Conservation (phyloP, 2,329 filamentous ascomycete genomes). For the Fusarium tjaetaba region DNA sequence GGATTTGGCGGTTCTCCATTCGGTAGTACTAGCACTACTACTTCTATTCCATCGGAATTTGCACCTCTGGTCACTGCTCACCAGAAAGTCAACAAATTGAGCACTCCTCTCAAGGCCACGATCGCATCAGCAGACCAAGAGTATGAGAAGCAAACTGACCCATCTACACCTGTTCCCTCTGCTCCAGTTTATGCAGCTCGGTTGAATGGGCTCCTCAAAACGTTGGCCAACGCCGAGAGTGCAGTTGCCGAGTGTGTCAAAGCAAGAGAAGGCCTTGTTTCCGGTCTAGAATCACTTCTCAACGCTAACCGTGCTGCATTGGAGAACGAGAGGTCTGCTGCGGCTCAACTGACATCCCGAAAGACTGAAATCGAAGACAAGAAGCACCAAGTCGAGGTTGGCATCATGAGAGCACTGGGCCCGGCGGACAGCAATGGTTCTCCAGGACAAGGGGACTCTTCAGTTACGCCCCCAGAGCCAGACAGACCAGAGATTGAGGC, state of each 20-base stretch:
- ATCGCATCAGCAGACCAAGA: constrained; percentile 79
- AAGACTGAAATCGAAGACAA: constrained; percentile 80
- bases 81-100: constrained; percentile 77
- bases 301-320: constrained; percentile 77
- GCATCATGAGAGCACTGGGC: constrained; percentile 85
- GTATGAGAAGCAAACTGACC: constrained; percentile 83
- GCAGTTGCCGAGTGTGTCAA: constrained; percentile 91
- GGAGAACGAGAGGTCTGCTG: constrained; percentile 72
- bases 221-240: constrained; percentile 85
- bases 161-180: constrained; percentile 74
- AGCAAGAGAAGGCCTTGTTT: constrained; percentile 80
- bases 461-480: constrained; percentile 64
- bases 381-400: constrained; percentile 89
- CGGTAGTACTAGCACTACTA: constrained; percentile 67
- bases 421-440: constrained; percentile 64
- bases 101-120: constrained; percentile 72
- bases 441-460: constrained; percentile 57
- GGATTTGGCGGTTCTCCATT: constrained; percentile 66
- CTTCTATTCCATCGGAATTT: constrained; percentile 78
- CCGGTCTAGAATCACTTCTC: constrained; percentile 83
- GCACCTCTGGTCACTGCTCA: constrained; percentile 78
- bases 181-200: constrained; percentile 92
- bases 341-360: constrained; percentile 71
- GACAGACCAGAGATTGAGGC: constrained; percentile 85
- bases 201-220: constrained; percentile 88